Base-by-base conservation (phyloP, 768 basidiomycete genomes). In the Calvatia gigantea region DNA sequence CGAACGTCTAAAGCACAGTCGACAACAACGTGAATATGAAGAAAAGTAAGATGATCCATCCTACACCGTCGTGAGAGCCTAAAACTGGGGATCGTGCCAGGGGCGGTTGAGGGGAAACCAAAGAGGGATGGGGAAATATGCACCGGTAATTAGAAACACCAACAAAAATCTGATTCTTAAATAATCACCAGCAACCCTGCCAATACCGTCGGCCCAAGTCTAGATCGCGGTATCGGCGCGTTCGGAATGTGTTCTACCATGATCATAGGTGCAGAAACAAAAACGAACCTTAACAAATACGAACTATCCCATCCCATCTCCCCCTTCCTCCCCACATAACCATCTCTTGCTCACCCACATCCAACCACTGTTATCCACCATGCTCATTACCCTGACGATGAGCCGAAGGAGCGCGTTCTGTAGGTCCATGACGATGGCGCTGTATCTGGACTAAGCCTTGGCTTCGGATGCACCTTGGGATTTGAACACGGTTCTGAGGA, bases 231-330 rank as follows among this genome's bases (percentile, higher is more conserved):
- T 73, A 21, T 67, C 71, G 3, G 82, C 17, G 28, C 58, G 23
- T 82, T 60, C 0, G 69, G 66, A 27, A 85, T 69, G 61, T 89
- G 81, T 47, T 71, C 72, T 9, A 84, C 55, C 37, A 89, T 62
- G 11, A 84, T 72, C 2, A 80, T 72, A 0, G 84, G 81, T 1
- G 81, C 45, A 3, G 83, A 79, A 2, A 87, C 74, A 4, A 85
- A 56, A 3, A 86, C 45, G 37, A 85, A 63, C 63, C 88, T 84
- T 37, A 78, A 58, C 38, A 85, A 77, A 86, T 87, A 89, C 68
- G n/a, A n/a, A n/a, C n/a, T 71, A 74, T 28, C 69, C 70, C 31
- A 69, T 61, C 19, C 64, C 65, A 25, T 69, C 66, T 32, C 56
- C 61, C 51, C 67, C 66, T 28, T 62, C 62, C 31, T 51, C 50